Conservation (phyloP, 2,329 filamentous ascomycete genomes). For the Fusarium zealandicum region DNA sequence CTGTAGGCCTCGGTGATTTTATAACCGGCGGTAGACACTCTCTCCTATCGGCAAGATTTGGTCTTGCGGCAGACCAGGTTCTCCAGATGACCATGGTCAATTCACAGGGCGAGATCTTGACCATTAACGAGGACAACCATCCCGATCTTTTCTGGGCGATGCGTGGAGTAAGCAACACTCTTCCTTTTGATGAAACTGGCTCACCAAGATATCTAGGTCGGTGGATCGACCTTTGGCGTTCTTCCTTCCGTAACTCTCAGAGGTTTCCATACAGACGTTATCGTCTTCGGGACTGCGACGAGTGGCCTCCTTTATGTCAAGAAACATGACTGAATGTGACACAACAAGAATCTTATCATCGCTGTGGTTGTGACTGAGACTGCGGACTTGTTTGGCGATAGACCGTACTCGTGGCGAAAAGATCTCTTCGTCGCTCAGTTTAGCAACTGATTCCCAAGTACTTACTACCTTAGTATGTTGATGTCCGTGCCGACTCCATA, state of each 20-base stretch:
- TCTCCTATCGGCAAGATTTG: conserved; percentile 59
- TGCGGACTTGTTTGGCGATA: too few relatives aligned
- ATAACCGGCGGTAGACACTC: conserved; percentile 68
- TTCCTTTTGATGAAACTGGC: background rate
- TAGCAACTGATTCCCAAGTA: too few relatives aligned
- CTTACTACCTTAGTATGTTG: too few relatives aligned
- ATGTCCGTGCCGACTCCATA: too few relatives aligned
- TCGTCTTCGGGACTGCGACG: too few relatives aligned
- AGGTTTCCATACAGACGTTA: too few relatives aligned
- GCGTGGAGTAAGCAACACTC: conserved; percentile 55
- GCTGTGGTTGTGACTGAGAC: too few relatives aligned
- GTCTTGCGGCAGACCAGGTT: conserved; percentile 69
- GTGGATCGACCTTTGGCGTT: conserved; percentile 67
- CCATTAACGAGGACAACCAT: conserved; percentile 60
- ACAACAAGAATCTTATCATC: too few relatives aligned
- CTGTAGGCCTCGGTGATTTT: conserved; percentile 68
- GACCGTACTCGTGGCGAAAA: too few relatives aligned
- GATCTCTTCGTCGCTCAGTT: too few relatives aligned
- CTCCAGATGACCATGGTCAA: conserved; percentile 65
- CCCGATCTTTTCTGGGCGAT: conserved; percentile 70
- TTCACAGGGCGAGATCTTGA: conserved; percentile 57
- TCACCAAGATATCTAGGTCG: conserved; percentile 51
- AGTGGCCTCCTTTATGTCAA: too few relatives aligned
- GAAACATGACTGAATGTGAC: too few relatives aligned
- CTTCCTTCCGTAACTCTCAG: conserved; percentile 64